Evolutionary conservation across 257 asterid genomes (phyloP), one percentile per base, ranked within the genome.

Genomic region (Rhazya stricta): DNA sequence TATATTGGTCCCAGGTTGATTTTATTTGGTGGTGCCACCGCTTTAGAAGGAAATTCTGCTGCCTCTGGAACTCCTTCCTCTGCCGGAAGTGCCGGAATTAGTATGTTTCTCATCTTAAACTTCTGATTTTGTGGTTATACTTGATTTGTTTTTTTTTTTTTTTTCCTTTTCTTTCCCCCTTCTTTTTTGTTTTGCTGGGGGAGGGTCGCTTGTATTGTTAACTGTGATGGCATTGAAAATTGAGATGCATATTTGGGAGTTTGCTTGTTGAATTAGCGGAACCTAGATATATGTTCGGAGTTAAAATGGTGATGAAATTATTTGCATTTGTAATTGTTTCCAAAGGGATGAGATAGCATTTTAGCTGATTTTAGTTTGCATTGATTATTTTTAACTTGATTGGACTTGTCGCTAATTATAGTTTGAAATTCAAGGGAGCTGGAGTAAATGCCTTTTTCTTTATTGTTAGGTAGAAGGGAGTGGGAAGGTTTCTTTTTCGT

Each of bases 61-160:
- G 90, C 89, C 51, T 79, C 97, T 7, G 97, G 99, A 79, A 92
- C 99, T 73, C 99, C 99, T 51, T 84, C 99, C 29, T 87, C 98
- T 4, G 96, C 99, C 19, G 99, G 97, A 84, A 90, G 92, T 78
- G 97, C 98, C n/a, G 99, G 99, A 88, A 91, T 94, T 76, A 85
- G 98, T 94, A 91, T 51, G 97, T 80, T 70, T 68, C 69, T 72
- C 51, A 29, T 48, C 70, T 23, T 73, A 3, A 41, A 12, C 29
- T 62, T 39, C 39, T 74, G 36, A 25, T 43, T 16, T 75, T 75
- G 62, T 32, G 69, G 18, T 50, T 36, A 25, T 27, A 23, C 25
- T 29, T 21, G 37, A 27, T 25, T 11, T 69, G 43, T 39, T 29
- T 6, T 69, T 27, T 32, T 21, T 9, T 9, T 53, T 29, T 54